phyloP scores from a whole-genome alignment of 148 eudicot genomes.

The Rhododendron ovatum region DNA sequence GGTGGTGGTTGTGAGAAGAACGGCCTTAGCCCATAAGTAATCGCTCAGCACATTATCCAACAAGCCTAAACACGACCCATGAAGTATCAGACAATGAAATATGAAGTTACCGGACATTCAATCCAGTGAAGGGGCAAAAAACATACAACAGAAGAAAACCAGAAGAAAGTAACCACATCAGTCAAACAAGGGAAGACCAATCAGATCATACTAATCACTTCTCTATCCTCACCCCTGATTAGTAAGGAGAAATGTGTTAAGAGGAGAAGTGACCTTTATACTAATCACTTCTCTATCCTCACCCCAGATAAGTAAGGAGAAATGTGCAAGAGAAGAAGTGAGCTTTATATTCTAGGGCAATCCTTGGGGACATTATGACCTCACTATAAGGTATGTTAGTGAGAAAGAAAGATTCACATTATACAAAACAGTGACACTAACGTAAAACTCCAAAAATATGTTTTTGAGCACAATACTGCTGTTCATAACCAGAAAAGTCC shows the following conservation, averaged over 20 bases:
- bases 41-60: slow-evolving; percentile 93
- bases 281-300: no score
- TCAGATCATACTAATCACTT: background rate
- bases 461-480: background rate
- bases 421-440: background rate
- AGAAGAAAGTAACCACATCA: background rate
- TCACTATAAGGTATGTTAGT: background rate
- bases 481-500: background rate
- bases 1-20: slow-evolving; percentile 87
- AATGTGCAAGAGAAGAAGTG: no score
- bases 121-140: background rate
- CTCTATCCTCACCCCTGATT: background rate
- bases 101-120: background rate
- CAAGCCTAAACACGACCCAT: slow-evolving; percentile 50
- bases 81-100: background rate
- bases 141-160: background rate
- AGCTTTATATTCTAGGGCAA: background rate
- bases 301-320: no score
- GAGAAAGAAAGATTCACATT: background rate
- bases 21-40: slow-evolving; percentile 96
- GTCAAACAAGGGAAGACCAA: background rate
- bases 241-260: no score
- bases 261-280: no score
- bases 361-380: background rate
- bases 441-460: background rate